Base-by-base conservation (phyloP, 2,329 filamentous ascomycete genomes). In the Sarocladiaceae sp. region DNA sequence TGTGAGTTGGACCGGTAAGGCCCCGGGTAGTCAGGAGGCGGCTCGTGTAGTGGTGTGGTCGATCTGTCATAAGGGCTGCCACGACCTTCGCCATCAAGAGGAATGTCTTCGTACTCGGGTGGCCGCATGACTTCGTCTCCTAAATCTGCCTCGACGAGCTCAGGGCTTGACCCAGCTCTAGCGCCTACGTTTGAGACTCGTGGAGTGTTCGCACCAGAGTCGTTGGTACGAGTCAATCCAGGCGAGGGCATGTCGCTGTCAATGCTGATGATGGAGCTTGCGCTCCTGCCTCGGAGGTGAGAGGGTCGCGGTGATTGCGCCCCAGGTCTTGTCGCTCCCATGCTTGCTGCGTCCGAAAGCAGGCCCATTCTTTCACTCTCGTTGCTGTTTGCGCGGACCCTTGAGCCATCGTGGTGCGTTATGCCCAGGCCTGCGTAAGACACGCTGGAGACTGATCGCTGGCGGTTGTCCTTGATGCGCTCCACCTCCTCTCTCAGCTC, bases 371-470 rank as follows among this genome's bases (percentile, higher is more conserved):
- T 75, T 63, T 93, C 87, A 60, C 84, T 89, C 58, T 91, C 88
- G 17, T 75, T 77, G 56, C 86, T 91, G 61, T 84, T 87, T 31
- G 86, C 86, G 26, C 89, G 79, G 25, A 94, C 69, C 42, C 89
- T 76, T 1, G 87, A 89, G 48, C 89, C 89, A 60, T 94, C 89
- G 60, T 88, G 87, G 40, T 86, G 77, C 1, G 87, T 88, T 13
- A 92, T 80, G 29, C 89, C 89, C 4, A 94, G 67, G 37, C 89
- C 86, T 10, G 80, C 86, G 60, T 94, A 94, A 39, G 84, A 83
- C 17, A 94, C 89, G 52, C 83, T 86, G 40, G 86, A 88, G 3
- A 90, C 83, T 15, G 86, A 78, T 23, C 86, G 77, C 53, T 87
- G 80, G 17, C 88, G 77, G 55, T 76, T 75, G 13, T 78, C 75